Percentiles rank a stretch among this genome's conserved stretches.
These are phyloP conservation scores for Dissoconium aciculare DNA, from an alignment of 2,329 filamentous ascomycete genomes.

Conservation along the genomic window DNA sequence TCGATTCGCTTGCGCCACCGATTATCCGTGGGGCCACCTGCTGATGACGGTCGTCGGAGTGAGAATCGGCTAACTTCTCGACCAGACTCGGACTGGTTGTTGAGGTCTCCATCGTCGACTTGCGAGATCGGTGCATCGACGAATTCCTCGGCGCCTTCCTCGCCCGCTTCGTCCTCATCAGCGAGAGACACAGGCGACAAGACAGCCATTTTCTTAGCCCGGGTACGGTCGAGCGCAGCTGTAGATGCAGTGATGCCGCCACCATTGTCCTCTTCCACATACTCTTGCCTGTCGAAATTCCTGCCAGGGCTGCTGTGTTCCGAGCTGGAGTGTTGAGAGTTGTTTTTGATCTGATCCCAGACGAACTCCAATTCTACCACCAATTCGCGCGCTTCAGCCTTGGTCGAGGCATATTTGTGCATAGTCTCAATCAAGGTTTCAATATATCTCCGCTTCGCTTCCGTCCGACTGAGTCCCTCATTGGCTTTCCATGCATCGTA, in stretches of 20 bases:
- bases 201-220: conserved; percentile 34
- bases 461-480: conserved; percentile 66
- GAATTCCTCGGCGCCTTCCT: conserved; percentile 31
- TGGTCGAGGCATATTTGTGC: conserved; percentile 82
- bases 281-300: conserved; percentile 22
- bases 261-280: conserved; percentile 16
- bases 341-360: conserved; percentile 94
- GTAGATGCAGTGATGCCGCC: conserved; percentile 15
- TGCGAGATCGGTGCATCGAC: conserved; percentile 36
- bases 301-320: conserved; percentile 19
- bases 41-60: conserved; percentile 4
- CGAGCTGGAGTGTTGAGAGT: conserved; percentile 20
- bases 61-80: conserved; percentile 7
- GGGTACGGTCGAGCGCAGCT: conserved; percentile 16
- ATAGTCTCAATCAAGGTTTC: conserved; percentile 90
- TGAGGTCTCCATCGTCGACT: conserved; percentile 24
- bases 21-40: conserved; percentile 24
- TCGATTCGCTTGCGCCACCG: conserved; percentile 76
- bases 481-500: conserved; percentile 90
- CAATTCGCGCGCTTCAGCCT: conserved; percentile 70
- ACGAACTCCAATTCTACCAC: conserved; percentile 96
- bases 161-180: conserved; percentile 25
- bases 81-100: conserved; percentile 10
- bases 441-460: conserved; percentile 89
- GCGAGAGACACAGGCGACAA: conserved; percentile 74